These are phyloP conservation scores for Phaseolus coccineus DNA, from an alignment of 331 rosid genomes.

Conservation along the genomic window DNA sequence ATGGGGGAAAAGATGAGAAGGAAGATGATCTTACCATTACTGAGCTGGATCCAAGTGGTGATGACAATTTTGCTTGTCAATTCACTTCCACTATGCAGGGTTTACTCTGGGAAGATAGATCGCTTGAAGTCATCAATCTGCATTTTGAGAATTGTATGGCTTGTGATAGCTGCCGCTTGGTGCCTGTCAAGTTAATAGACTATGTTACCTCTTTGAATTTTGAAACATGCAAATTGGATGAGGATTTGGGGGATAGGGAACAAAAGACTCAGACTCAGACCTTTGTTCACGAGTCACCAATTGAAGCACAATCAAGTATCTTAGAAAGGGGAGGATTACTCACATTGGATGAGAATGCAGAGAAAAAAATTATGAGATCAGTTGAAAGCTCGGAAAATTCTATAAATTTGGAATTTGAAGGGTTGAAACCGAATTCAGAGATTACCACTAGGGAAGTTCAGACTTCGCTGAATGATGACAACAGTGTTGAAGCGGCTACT, in stretches of 20 bases:
- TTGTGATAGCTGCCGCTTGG: conserved; percentile 47
- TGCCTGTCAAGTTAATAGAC: conserved; percentile 68
- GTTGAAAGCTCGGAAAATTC: conserved; percentile 45
- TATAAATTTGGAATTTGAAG: conserved; percentile 32
- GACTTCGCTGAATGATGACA: conserved; percentile 34
- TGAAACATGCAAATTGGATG: conserved; percentile 37
- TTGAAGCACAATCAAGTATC: conserved; percentile 35
- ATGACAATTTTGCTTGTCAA: conserved; percentile 39
- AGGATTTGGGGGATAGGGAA: conserved; percentile 40
- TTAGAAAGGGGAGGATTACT: conserved; percentile 32
- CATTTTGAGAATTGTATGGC: conserved; percentile 35
- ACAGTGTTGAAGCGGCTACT: conserved; percentile 29
- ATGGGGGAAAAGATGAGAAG: conserved; percentile 58
- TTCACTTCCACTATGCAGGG: conserved; percentile 38
- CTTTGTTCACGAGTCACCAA: conserved; percentile 16
- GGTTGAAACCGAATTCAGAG: conserved; percentile 31
- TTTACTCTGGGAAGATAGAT: conserved; percentile 54
- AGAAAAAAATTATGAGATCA: conserved; percentile 38
- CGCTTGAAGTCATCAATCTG: conserved; percentile 53
- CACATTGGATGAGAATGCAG: conserved; percentile 36
- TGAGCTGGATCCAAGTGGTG: conserved; percentile 43
- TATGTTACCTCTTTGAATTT: conserved; percentile 53
- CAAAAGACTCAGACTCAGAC: conserved; percentile 33
- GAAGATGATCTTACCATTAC: conserved; percentile 43
- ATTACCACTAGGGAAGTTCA: conserved; percentile 39